Conservation (phyloP, 805 yeast species). For the Metschnikowia shivogae region DNA sequence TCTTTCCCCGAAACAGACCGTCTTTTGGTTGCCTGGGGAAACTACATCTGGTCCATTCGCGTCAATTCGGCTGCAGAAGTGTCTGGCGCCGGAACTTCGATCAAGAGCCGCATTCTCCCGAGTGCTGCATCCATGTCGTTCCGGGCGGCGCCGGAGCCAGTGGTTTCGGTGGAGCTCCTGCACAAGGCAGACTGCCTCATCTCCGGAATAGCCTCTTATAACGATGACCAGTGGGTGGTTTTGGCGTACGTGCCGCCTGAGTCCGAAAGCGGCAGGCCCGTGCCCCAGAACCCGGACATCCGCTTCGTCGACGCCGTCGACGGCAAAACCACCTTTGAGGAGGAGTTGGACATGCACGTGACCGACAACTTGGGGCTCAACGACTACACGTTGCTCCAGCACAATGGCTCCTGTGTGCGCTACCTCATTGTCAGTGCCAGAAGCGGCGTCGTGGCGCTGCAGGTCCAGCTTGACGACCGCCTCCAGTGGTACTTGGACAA, state of each 20-base stretch:
- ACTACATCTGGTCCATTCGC: slow-evolving; percentile 67
- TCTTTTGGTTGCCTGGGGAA: slow-evolving; percentile 78
- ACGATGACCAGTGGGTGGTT: slow-evolving; percentile 64
- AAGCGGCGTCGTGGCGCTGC: slow-evolving; percentile 76
- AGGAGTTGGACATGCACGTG: slow-evolving; percentile 65
- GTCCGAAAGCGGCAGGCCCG: slow-evolving; percentile 17
- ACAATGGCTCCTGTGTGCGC: slow-evolving; percentile 39
- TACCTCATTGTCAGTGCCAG: slow-evolving; percentile 74
- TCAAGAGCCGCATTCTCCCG: slow-evolving; percentile 41
- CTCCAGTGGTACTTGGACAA: slow-evolving; percentile 66
- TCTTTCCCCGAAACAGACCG: slow-evolving; percentile 61
- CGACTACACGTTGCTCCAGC: slow-evolving; percentile 68
- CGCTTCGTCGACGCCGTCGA: slow-evolving; percentile 59
- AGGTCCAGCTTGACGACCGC: slow-evolving; percentile 64
- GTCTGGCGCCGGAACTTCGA: slow-evolving; percentile 20
- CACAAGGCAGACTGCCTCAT: slow-evolving; percentile 51
- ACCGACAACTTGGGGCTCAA: slow-evolving; percentile 60
- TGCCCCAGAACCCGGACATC: slow-evolving; percentile 63
- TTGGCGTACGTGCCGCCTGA: slow-evolving; percentile 47
- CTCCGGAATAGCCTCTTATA: slow-evolving; percentile 75
- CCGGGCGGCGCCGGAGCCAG: slow-evolving; percentile 41
- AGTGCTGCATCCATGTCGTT: slow-evolving; percentile 53
- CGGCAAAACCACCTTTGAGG: slow-evolving; percentile 73
- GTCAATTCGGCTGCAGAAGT: slow-evolving; percentile 19
- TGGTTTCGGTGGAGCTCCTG: slow-evolving; percentile 45